Base-by-base conservation (phyloP, 768 basidiomycete species). In the Cystobasidium tubakii region DNA sequence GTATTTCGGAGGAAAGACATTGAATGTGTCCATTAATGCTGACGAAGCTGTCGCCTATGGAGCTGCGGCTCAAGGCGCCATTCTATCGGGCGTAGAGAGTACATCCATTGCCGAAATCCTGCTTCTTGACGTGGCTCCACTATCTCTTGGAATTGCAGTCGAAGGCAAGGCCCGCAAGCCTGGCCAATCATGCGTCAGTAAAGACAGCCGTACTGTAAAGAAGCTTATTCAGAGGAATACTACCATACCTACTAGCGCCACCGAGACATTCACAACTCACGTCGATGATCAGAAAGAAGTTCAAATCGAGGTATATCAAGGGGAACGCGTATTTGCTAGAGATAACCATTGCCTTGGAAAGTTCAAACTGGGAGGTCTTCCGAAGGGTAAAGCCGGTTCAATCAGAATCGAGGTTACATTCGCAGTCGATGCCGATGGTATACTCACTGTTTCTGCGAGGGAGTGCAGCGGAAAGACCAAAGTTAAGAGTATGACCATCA, bases 1-100 rank as follows among this genome's bases (percentile, higher is more conserved):
- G 83, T 96, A 90, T 87, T 97, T 97, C 86, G 91, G 91, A 82
- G 94, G 70, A 81, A 93, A 94, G 86, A 92, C 96, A 85, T 94
- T 92, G 79, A 94, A 93, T 86, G 95, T 94, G 87, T 90, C 89
- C 84, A 97, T 98, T 86, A 97, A 98, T 88, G 94, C 95, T 66
- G 95, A 98, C 77, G 95, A 97, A 84, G 94, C 95, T 71, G 93
- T 98, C 73, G 95, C 95, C 23, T 96, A 96, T 82, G 94, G 95
- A 85, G 95, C 95, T 69, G 95, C 95, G 74, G 93, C 98, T 78
- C 94, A 98, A 84, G 95, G 92, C 70, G 95, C 94, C 79, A 95
- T 97, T 79, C 89, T 98, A 73, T 91, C 95, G 31, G 95, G 95
- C 80, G 92, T 96, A 82, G 94, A 92, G 33, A 95, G 94, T 0